Conservation (phyloP, 2,329 filamentous ascomycete genomes). For the Aureobasidium sp. region DNA sequence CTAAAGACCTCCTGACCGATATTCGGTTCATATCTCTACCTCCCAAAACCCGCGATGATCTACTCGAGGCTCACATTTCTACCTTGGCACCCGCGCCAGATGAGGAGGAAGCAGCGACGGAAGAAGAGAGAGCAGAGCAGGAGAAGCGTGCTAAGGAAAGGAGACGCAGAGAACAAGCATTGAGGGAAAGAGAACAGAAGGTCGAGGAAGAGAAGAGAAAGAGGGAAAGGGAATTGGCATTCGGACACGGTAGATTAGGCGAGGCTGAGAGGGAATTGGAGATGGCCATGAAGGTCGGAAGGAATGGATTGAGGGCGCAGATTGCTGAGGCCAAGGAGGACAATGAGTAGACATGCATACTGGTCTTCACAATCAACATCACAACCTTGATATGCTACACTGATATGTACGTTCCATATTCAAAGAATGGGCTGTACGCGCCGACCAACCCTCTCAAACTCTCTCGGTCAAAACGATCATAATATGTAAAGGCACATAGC, state of each 20-base stretch:
- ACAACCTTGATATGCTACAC: not conserved
- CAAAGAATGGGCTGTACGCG: not conserved
- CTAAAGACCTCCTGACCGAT: conserved; percentile 55
- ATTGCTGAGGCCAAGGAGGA: conserved; percentile 28
- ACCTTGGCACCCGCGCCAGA: conserved; percentile 53
- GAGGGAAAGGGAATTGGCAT: conserved; percentile 17
- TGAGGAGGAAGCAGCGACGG: conserved; percentile 21
- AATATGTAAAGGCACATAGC: not conserved
- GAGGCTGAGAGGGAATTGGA: conserved; percentile 63
- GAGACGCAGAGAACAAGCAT: conserved; percentile 53
- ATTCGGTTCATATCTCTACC: conserved; percentile 62
- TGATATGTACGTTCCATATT: not conserved
- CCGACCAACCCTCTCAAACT: too few species aligned
- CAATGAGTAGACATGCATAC: not conserved
- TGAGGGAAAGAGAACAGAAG: conserved; percentile 51
- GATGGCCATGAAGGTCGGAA: conserved; percentile 59
- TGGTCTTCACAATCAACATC: not conserved
- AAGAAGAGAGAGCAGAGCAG: conserved; percentile 42
- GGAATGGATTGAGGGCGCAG: conserved; percentile 57
- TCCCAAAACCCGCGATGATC: conserved; percentile 49
- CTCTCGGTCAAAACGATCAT: not conserved
- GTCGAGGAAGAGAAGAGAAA: conserved; percentile 20
- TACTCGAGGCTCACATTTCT: conserved; percentile 59
- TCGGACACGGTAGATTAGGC: conserved; percentile 44
- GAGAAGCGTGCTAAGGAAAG: conserved; percentile 39